Base-by-base conservation (phyloP, 768 basidiomycete genomes). In the Leccinum olivaceopallidum region DNA sequence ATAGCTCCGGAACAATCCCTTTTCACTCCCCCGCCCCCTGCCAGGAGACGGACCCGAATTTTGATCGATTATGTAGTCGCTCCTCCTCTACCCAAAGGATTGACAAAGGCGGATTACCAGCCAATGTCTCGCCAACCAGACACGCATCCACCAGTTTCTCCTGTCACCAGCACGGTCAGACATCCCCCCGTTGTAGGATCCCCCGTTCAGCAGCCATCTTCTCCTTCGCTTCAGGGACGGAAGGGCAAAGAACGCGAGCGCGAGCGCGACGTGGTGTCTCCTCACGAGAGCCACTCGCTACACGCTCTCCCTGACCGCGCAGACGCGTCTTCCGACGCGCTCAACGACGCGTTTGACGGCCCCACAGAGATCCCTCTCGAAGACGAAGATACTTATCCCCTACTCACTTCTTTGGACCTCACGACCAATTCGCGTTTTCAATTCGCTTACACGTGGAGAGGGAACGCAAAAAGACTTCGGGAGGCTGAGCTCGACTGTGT, bases 211-310 rank as follows among this genome's bases (percentile, higher is more conserved):
- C 9, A 32, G 5, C 22, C 37, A 2, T 2, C 4, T 22, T 50
- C 57, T 10, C 53, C 34, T 28, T 8, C 53, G 8, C n/a, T n/a
- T 4, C 44, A 30, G 30, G 53, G 53, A 47, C 9, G 22, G 0
- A 73, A 72, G 55, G 69, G 64, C 2, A 75, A 72, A 62, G 65
- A 60, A 58, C 70, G 64, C 47, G 64, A 65, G 22, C 70, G 60
- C 47, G 64, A 65, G 22, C 30, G 24, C 50, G 51, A 52, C 14
- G 36, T 24, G 4, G 2, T 44, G 10, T 59, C 61, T 42, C 44
- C 49, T 50, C 53, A 9, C 54, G 22, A 47, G 37, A 56, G 49
- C 24, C 16, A 28, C 32, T 55, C 51, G 49, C 53, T 9, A 30
- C 50, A 2, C 10, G 5, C n/a, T 28, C 47, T 32, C 42, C 13